Base-by-base conservation (phyloP, 345 rosid genomes). In the Hypericum androsaemum region DNA sequence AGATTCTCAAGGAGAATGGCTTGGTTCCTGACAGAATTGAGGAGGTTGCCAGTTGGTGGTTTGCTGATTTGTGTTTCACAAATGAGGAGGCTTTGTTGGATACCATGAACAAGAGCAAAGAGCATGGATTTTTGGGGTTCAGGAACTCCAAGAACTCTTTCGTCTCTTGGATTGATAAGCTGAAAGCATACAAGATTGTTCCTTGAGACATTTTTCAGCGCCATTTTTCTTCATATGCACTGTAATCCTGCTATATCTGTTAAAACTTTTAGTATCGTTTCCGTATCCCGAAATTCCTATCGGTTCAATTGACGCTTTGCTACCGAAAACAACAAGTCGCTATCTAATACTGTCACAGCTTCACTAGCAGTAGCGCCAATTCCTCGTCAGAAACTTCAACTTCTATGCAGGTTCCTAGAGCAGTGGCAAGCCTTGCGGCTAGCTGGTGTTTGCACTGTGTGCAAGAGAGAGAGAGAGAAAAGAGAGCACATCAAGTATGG, bases 381-480 rank as follows among this genome's bases (percentile, higher is more conserved):
- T 87, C 69, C 53, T 80, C 79, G 69, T 87, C 96, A 0, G 98
- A 70, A 15, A 87, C 81, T 56, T 67, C 64, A 32, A 74, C 72
- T 52, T 82, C 73, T 48, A 52, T 35, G 52, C 84, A 82, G 17
- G 72, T 48, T 49, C 90, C 85, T 54, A 87, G 41, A 28, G 84
- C 77, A 17, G 64, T 75, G 57, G 94, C 96, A 51, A 89, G 72
- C 59, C 87, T 75, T 41, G 87, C 92, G 50, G 97, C 92, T 59
- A 89, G 45, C 59, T 86, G 96, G 73, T 89, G 96, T 65, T 89
- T 89, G 63, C 96, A 89, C 95, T 86, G 69, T 4, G 65, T 43
- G 43, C 53, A 32, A 14, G 37, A 37, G 55, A 54, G 54, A 69
- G 7, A n/a, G 41, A 41, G 39, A 4, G 38, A 13, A 42, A 17